Conservation (phyloP, 192 early-diverging fungal genomes). For the Chytriomyces sp. region DNA sequence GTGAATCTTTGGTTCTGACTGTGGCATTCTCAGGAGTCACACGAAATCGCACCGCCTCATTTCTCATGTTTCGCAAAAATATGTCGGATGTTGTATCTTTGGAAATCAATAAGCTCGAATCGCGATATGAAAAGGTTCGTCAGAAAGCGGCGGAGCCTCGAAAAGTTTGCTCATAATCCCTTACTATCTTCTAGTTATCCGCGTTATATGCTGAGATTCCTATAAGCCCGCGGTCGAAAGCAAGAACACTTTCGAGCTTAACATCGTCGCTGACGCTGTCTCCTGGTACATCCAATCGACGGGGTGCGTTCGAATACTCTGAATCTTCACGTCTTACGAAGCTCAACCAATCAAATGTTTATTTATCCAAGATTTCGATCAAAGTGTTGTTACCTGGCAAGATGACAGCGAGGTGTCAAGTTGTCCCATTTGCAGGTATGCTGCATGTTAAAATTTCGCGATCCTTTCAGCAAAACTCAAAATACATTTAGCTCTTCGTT, state of each 20-base stretch:
- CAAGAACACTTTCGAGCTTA: not conserved
- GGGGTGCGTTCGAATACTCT: not conserved
- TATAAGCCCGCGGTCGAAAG: not conserved
- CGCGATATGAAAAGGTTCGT: constrained; percentile 59
- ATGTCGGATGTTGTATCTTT: constrained; percentile 42
- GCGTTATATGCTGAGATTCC: constrained; percentile 20
- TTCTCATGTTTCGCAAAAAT: constrained; percentile 45
- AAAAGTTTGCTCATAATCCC: not conserved
- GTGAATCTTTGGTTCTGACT: not conserved
- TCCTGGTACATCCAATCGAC: not conserved
- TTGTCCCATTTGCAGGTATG: constrained; percentile 55
- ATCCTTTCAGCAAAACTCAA: too few species aligned
- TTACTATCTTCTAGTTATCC: not conserved
- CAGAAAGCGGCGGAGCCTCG: not conserved
- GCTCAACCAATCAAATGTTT: too few species aligned
- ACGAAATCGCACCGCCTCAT: constrained; percentile 43
- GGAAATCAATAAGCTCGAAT: constrained; percentile 59
- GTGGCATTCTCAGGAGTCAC: constrained; percentile 46
- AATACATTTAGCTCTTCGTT: constrained; percentile 32
- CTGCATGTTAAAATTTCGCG: not conserved
- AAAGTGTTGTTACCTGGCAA: constrained; percentile 56
- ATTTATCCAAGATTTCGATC: constrained; percentile 42
- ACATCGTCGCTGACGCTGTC: not conserved
- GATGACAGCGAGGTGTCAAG: constrained; percentile 44
- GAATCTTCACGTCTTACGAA: too few species aligned